phyloP scores from a whole-genome alignment of 768 basidiomycete species.

The Boletus pseudopeckii region DNA sequence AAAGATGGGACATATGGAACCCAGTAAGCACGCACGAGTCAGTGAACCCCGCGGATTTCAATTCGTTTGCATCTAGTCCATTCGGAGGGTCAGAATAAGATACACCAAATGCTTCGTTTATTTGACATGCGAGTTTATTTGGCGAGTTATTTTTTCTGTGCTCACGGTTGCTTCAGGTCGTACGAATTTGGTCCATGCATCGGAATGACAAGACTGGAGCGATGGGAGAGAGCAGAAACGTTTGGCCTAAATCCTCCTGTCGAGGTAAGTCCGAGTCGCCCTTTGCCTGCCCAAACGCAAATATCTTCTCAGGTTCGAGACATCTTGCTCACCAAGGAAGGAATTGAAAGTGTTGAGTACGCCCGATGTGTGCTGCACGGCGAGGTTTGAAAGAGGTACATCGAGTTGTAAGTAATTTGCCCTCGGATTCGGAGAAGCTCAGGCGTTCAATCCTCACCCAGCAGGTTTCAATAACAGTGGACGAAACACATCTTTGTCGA shows the following conservation, averaged over 20 bases:
- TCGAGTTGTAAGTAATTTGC: background rate
- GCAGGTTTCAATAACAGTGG: background rate
- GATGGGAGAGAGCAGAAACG: constrained; percentile 80
- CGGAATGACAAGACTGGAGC: constrained; percentile 74
- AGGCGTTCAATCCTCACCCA: background rate
- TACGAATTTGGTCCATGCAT: constrained; percentile 81
- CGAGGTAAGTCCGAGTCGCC: no score
- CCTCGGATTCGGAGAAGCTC: background rate
- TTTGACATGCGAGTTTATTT: constrained; percentile 62
- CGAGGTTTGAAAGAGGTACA: constrained; percentile 26
- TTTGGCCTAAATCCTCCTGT: no score
- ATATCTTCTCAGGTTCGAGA: constrained; percentile 57
- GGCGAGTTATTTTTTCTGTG: background rate
- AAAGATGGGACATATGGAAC: constrained; percentile 54
- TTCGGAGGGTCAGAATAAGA: constrained; percentile 52
- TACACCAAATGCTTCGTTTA: constrained; percentile 72
- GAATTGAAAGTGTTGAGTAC: constrained; percentile 49
- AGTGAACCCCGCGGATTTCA: constrained; percentile 2
- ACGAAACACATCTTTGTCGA: background rate
- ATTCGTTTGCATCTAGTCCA: constrained; percentile 51
- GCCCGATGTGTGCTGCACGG: constrained; percentile 60
- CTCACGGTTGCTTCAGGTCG: constrained; percentile 41
- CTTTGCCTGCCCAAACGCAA: background rate
- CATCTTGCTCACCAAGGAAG: constrained; percentile 71
- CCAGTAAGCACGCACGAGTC: constrained; percentile 46